Base-by-base conservation (phyloP, 2,329 filamentous ascomycete genomes). In the Cyphellophora europaea region DNA sequence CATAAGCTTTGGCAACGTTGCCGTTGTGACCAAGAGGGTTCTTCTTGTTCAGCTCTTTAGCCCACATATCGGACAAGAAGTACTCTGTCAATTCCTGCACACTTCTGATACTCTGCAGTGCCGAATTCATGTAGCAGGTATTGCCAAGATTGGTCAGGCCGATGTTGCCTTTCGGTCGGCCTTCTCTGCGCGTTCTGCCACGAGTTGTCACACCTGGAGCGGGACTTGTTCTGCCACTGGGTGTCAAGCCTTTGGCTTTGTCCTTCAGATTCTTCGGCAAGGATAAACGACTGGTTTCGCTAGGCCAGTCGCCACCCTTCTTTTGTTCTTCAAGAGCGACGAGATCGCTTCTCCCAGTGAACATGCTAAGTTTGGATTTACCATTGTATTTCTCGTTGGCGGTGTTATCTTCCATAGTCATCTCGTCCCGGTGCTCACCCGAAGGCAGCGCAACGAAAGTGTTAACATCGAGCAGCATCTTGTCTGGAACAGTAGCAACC, bases 101-200 rank as follows among this genome's bases (percentile, higher is more conserved):
- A 49, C 85, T 93, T 33, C 89, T 79, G 33, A 98, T 76, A 56
- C 91, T 98, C 56, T 98, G 91, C 36, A 96, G 67, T 6, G 91
- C 91, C 14, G 89, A 94, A 59, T 96, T 96, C 88, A 96, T 95
- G 63, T 98, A 98, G 61, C 91, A 98, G 0, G 91, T 96, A 53
- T 98, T 98, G 32, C 91, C 91, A 11, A 98, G 65, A 53, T 98
- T 98, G 44, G 75, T 77, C 34, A 98, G 65, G 19, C 91, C 91
- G 27, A 88, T 82, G 27, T 79, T 81, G 19, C 91, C 91, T 19
- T 77, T 61, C 10, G 76, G 74, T 42, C 78, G 77, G 6, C 82
- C 82, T 25, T 77, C 74, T 47, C 76, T 78, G 41, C 79, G 75
- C 5, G 72, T 63, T 37, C 84, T 74, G 27, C 85, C 85, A 46